These are phyloP conservation scores for Nitzschia sp. DNA, from an alignment of 108 stramenopile species.

Conservation along the genomic window DNA sequence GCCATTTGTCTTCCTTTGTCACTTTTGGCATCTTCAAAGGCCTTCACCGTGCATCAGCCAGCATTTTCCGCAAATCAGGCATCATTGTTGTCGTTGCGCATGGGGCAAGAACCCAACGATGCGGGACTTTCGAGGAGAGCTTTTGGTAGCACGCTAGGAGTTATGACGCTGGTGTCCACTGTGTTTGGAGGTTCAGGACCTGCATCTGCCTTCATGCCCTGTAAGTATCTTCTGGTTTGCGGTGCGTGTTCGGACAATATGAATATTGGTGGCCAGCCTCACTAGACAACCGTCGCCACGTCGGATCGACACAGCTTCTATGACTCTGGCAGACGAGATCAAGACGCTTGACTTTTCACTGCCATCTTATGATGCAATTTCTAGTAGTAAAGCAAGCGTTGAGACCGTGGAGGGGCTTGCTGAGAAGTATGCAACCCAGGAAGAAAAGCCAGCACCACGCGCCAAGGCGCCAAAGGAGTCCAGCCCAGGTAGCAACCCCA, in stretches of 20 bases:
- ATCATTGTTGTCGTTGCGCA: not conserved
- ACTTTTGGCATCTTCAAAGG: not conserved
- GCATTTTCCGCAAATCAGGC: too few relatives aligned
- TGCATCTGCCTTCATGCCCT: not conserved
- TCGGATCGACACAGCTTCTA: not conserved
- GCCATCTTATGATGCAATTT: slow-evolving; percentile 16
- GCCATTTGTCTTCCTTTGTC: not conserved
- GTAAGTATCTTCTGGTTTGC: slow-evolving; percentile 9
- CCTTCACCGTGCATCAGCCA: not conserved
- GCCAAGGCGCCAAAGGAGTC: not conserved
- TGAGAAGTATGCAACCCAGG: not conserved
- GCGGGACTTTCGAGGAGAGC: not conserved
- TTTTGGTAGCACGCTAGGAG: not conserved
- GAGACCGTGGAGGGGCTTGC: slow-evolving; percentile 1
- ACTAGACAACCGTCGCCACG: not conserved
- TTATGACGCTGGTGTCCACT: not conserved
- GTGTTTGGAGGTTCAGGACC: not conserved
- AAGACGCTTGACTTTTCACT: slow-evolving; percentile 16
- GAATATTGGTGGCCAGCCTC: too few relatives aligned
- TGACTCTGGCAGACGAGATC: slow-evolving; percentile 10
- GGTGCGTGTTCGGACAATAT: too few relatives aligned
- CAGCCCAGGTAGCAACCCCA: not conserved
- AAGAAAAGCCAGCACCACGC: not conserved
- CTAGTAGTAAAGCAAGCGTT: not conserved
- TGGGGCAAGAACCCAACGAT: not conserved